These are phyloP conservation scores for Colletotrichum sojae DNA, from an alignment of 2,329 filamentous ascomycete genomes.

Conservation along the genomic window DNA sequence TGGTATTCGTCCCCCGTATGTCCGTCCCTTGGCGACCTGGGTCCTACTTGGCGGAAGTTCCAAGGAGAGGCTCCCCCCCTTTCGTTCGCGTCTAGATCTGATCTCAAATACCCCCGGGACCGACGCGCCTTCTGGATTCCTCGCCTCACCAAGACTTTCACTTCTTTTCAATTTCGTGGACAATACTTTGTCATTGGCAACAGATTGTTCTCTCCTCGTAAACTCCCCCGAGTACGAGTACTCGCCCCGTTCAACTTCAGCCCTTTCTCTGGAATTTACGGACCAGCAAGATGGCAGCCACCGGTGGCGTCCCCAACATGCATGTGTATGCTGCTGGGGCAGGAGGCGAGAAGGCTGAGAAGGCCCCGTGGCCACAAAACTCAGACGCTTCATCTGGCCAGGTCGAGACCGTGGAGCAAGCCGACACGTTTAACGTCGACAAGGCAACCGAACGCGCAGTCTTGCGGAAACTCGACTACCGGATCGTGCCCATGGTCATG, in stretches of 20 bases:
- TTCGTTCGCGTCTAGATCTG: not conserved
- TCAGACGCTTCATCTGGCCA: slow-evolving; percentile 43
- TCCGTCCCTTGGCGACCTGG: not conserved
- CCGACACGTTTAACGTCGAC: slow-evolving; percentile 4
- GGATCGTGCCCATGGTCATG: slow-evolving; percentile 51
- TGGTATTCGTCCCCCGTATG: slow-evolving; percentile 9
- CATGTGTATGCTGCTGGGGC: not conserved
- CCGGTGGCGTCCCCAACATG: not conserved
- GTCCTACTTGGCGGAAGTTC: not conserved
- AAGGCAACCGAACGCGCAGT: slow-evolving; percentile 31
- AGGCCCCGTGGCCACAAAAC: slow-evolving; percentile 36
- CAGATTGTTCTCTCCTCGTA: not conserved
- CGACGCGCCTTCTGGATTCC: too few species aligned
- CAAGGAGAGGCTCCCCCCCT: not conserved
- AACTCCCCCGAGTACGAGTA: not conserved
- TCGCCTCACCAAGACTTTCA: too few species aligned
- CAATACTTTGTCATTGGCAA: too few species aligned
- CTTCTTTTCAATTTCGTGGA: too few species aligned
- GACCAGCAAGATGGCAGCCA: not conserved
- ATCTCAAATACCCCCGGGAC: not conserved
- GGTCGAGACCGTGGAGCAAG: slow-evolving; percentile 31
- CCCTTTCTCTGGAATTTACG: not conserved
- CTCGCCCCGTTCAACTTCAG: not conserved
- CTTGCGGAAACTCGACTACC: slow-evolving; percentile 48
- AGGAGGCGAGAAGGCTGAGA: slow-evolving; percentile 24